Conservation (phyloP, 768 basidiomycete species). For the Wakefieldia striispora region DNA sequence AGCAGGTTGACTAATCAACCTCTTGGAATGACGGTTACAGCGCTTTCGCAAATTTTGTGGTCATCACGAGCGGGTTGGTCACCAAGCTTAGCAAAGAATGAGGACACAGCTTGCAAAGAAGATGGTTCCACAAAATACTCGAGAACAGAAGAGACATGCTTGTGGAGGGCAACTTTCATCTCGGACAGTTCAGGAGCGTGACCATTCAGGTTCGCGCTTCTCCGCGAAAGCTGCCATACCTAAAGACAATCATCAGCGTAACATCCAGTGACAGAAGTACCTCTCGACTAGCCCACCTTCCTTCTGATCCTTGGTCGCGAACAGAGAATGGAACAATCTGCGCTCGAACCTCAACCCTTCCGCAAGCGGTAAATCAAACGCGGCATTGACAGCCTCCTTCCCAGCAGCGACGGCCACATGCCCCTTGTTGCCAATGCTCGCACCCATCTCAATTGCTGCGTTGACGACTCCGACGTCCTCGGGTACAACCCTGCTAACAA, state of each 20-base stretch:
- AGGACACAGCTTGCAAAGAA: too few relatives aligned
- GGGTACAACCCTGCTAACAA: conserved; percentile 77
- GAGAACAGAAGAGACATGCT: too few relatives aligned
- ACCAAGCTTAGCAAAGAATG: too few relatives aligned
- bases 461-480: conserved; percentile 81
- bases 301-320: conserved; percentile 94
- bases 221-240: conserved; percentile 95
- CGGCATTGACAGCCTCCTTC: conserved; percentile 96
- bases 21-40: too few relatives aligned
- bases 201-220: conserved; percentile 87
- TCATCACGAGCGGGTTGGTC: too few relatives aligned
- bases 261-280: not conserved
- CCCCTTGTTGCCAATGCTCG: conserved; percentile 77
- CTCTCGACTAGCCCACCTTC: conserved; percentile 59
- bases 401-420: conserved; percentile 78
- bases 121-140: too few relatives aligned
- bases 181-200: conserved; percentile 39
- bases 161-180: not conserved
- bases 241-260: conserved; percentile 29
- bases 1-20: too few relatives aligned
- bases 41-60: too few relatives aligned
- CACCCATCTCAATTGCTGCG: conserved; percentile 81
- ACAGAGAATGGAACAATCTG: conserved; percentile 85
- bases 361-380: conserved; percentile 74
- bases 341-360: conserved; percentile 89